Percentiles rank a stretch among this genome's conserved stretches.
phyloP scores from a whole-genome alignment of 1,284 basidiomycete genomes.

The Apiotrichum gracile region DNA sequence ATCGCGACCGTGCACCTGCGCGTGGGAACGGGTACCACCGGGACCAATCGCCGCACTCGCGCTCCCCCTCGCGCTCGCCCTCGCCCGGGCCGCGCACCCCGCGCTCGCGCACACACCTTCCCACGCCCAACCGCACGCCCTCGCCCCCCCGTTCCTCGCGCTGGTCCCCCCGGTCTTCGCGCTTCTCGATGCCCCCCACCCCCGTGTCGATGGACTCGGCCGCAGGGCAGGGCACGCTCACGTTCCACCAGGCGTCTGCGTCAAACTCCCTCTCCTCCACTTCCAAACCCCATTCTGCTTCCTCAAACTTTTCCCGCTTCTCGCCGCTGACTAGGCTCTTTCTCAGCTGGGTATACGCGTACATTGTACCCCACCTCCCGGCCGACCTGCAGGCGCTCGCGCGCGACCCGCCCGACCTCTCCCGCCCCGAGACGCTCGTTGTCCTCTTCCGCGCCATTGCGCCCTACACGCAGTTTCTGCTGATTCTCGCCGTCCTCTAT shows the following conservation, averaged over 20 bases:
- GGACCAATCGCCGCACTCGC: too few species aligned
- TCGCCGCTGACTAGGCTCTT: conserved; percentile 9
- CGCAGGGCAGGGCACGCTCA: too few species aligned
- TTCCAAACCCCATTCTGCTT: not conserved
- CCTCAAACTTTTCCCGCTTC: not conserved
- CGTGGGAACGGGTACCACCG: too few species aligned
- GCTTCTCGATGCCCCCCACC: not conserved
- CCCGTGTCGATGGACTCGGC: too few species aligned
- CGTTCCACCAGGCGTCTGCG: too few species aligned
- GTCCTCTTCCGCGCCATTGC: conserved; percentile 26
- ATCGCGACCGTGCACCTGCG: too few species aligned
- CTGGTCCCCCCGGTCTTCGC: not conserved
- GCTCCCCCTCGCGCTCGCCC: not conserved
- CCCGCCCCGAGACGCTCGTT: conserved; percentile 31
- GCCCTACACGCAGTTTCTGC: conserved; percentile 34
- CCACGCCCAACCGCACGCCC: not conserved
- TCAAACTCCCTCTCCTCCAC: not conserved
- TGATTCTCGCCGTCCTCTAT: conserved; percentile 35
- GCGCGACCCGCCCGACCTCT: conserved; percentile 31
- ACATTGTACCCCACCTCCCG: conserved; percentile 30
- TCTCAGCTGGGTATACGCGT: conserved; percentile 13
- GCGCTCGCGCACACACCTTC: not conserved
- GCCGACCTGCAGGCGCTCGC: conserved; percentile 26
- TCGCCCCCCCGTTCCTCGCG: not conserved
- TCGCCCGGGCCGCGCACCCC: not conserved